A percentile compares a stretch with the other conserved stretches of the same genome.
phyloP scores from a whole-genome alignment of 805 yeast genomes.

The Candida stauntonica region DNA sequence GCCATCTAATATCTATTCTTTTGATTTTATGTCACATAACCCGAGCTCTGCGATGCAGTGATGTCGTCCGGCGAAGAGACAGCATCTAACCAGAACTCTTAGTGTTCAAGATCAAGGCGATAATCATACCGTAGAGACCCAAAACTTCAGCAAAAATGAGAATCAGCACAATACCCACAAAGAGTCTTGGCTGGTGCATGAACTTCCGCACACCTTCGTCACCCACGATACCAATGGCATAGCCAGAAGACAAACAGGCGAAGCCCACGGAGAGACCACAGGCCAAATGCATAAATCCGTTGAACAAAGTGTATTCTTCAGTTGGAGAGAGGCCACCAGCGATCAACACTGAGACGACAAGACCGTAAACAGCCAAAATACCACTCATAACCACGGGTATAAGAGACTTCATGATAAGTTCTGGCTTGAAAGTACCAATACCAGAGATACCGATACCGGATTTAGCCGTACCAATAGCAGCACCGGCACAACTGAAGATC shows the following conservation, averaged over 20 bases:
- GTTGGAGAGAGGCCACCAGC: constrained; percentile 85
- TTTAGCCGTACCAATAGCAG: constrained; percentile 97
- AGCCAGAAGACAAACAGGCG: constrained; percentile 94
- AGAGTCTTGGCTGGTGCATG: constrained; percentile 83
- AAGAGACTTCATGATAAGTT: constrained; percentile 88
- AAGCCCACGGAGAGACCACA: constrained; percentile 96
- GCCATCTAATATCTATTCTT: too few relatives aligned
- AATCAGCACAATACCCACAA: constrained; percentile 86
- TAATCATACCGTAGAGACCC: constrained; percentile 91
- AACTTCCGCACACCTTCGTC: constrained; percentile 88
- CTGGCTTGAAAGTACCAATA: constrained; percentile 97
- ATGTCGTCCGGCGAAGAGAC: neutral
- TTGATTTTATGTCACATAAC: too few relatives aligned
- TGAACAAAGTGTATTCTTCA: constrained; percentile 77
- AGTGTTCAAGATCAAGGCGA: constrained; percentile 88
- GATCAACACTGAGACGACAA: constrained; percentile 92
- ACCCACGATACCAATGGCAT: constrained; percentile 92
- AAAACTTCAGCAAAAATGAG: constrained; percentile 88
- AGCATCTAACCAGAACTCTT: constrained; percentile 62
- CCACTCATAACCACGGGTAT: constrained; percentile 99
- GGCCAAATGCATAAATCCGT: constrained; percentile 97
- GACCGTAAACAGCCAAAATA: constrained; percentile 93
- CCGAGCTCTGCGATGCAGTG: too few relatives aligned
- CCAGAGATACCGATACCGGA: constrained; percentile 98
- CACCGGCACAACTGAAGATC: constrained; percentile 92